Conservation (phyloP, 2,329 filamentous ascomycete genomes). For the Truncatella angustata region DNA sequence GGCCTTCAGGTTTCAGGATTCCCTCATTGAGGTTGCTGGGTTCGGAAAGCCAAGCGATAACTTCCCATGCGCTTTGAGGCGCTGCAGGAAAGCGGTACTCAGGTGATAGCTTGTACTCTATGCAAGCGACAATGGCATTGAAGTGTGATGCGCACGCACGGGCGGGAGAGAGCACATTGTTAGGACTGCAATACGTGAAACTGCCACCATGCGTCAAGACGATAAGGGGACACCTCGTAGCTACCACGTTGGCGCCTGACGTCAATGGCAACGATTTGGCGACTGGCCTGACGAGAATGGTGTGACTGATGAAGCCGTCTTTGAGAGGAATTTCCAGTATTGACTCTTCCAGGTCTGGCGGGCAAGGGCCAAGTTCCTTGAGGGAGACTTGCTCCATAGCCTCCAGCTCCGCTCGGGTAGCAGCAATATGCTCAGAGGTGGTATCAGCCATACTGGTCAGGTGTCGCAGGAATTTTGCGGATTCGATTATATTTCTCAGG, state of each 20-base stretch:
- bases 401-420: not conserved
- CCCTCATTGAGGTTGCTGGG: not conserved
- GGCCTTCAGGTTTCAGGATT: not conserved
- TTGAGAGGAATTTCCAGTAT: not conserved
- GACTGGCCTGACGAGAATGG: not conserved
- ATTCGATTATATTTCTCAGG: too few species aligned
- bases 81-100: conserved; percentile 50
- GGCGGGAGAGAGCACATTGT: conserved; percentile 12
- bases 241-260: not conserved
- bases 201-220: conserved; percentile 16
- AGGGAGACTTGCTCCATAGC: not conserved
- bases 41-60: conserved; percentile 43
- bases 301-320: not conserved
- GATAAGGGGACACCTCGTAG: conserved; percentile 10
- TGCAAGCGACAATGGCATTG: conserved; percentile 12
- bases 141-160: conserved; percentile 6
- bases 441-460: too few species aligned
- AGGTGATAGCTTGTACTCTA: conserved; percentile 54
- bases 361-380: not conserved
- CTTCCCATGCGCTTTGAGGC: conserved; percentile 53
- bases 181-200: conserved; percentile 12
- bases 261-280: not conserved
- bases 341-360: not conserved
- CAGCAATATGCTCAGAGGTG: not conserved
- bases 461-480: too few species aligned